phyloP scores from a whole-genome alignment of 805 yeast species.

The Suhomyces kilbournensis region DNA sequence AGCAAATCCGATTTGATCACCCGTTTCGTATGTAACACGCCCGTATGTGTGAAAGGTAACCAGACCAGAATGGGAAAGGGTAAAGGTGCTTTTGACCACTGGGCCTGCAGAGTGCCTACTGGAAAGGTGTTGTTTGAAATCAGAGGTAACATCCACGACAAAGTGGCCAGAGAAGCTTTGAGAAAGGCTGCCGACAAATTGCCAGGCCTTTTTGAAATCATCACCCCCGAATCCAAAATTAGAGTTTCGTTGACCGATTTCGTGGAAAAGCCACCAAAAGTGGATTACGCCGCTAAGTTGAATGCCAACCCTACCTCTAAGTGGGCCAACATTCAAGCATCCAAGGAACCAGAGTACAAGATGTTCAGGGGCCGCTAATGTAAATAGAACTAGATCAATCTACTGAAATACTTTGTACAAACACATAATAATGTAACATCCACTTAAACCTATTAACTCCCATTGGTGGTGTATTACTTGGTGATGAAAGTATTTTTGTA shows the following conservation, averaged over 20 bases:
- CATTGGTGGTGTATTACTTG: neutral
- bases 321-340: conserved; percentile 51
- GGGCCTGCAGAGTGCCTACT: conserved; percentile 96
- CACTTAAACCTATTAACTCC: too few species aligned
- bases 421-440: neutral
- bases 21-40: conserved; percentile 77
- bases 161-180: conserved; percentile 84
- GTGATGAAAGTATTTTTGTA: neutral
- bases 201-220: conserved; percentile 89
- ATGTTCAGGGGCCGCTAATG: conserved; percentile 60
- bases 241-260: conserved; percentile 69
- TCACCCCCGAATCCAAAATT: conserved; percentile 58
- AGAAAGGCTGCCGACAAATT: conserved; percentile 88
- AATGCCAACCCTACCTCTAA: conserved; percentile 63
- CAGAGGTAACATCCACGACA: conserved; percentile 77
- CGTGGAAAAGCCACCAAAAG: conserved; percentile 42
- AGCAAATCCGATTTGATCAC: conserved; percentile 72
- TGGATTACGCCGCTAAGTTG: conserved; percentile 55
- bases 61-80: conserved; percentile 99
- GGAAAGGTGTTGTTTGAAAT: conserved; percentile 91
- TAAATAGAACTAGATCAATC: neutral
- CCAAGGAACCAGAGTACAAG: conserved; percentile 51
- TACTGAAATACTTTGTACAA: neutral
- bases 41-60: conserved; percentile 95
- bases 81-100: conserved; percentile 94